These are phyloP conservation scores for Vitis cinerea DNA, from an alignment of 164 flowering plant species.

Conservation along the genomic window DNA sequence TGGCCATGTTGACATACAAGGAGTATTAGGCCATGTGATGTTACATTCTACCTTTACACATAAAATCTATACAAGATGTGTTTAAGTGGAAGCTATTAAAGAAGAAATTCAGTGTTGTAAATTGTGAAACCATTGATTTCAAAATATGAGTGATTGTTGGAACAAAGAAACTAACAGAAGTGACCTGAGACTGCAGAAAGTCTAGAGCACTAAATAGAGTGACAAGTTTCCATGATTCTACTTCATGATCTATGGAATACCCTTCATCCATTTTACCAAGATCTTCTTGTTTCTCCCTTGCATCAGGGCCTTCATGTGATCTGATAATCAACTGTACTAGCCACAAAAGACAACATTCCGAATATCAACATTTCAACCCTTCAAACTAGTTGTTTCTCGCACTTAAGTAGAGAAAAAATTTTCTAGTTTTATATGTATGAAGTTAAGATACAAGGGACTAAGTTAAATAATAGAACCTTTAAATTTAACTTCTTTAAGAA, in stretches of 20 bases:
- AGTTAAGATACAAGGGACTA: background rate
- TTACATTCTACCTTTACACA: no score
- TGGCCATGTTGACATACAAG: no score
- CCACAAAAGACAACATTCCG: background rate
- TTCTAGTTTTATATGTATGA: no score
- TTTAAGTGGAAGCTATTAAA: background rate
- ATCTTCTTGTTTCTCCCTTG: slow-evolving; percentile 12
- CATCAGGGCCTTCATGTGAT: slow-evolving; percentile 33
- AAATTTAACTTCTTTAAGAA: slow-evolving; percentile 18
- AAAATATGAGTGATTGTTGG: background rate
- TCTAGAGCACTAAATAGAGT: slow-evolving; percentile 31
- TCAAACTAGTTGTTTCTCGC: background rate
- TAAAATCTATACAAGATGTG: background rate
- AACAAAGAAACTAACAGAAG: background rate
- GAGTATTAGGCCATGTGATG: no score
- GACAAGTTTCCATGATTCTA: slow-evolving; percentile 23
- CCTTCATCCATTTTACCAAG: slow-evolving; percentile 18
- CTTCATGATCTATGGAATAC: slow-evolving; percentile 24
- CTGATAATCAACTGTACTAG: slow-evolving; percentile 25
- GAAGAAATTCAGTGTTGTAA: background rate
- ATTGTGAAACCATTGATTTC: background rate
- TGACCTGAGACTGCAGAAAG: slow-evolving; percentile 15
- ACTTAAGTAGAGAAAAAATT: background rate
- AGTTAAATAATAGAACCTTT: slow-evolving; percentile 15
- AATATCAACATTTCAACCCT: background rate